A percentile compares a stretch with the other conserved stretches of the same genome.
phyloP scores from a whole-genome alignment of 1,139 yeast species.

The Taphrina communis region DNA sequence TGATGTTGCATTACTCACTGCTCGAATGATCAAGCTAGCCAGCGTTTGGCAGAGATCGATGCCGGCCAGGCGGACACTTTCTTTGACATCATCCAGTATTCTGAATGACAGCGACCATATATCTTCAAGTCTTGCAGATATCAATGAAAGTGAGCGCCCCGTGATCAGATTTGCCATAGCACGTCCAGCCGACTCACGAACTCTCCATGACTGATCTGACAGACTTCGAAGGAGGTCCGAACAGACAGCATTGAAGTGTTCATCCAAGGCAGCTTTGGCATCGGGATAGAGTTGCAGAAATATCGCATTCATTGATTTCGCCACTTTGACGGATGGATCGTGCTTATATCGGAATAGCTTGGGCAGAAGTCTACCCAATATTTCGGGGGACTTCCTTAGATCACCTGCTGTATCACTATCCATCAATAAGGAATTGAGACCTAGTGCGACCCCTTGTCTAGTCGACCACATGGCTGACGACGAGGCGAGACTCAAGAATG shows the following conservation, averaged over 20 bases:
- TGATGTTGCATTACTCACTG: slow-evolving; percentile 56
- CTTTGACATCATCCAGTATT: slow-evolving; percentile 91
- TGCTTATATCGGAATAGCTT: slow-evolving; percentile 81
- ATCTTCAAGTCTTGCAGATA: slow-evolving; percentile 61
- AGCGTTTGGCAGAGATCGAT: slow-evolving; percentile 68
- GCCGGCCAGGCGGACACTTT: slow-evolving; percentile 87
- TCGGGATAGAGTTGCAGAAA: slow-evolving; percentile 79
- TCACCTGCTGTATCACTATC: slow-evolving; percentile 74
- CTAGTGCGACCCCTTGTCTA: slow-evolving; percentile 91
- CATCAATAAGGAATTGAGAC: slow-evolving; percentile 82
- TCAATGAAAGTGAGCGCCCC: slow-evolving; percentile 59
- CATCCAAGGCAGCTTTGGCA: slow-evolving; percentile 61
- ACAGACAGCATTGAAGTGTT: slow-evolving; percentile 65
- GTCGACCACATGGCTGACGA: slow-evolving; percentile 91
- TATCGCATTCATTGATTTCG: slow-evolving; percentile 83
- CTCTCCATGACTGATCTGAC: slow-evolving; percentile 91
- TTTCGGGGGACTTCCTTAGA: slow-evolving; percentile 60
- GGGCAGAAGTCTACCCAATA: slow-evolving; percentile 72
- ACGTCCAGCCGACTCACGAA: slow-evolving; percentile 82
- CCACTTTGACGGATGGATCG: slow-evolving; percentile 80
- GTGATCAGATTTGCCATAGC: slow-evolving; percentile 77
- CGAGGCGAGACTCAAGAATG: slow-evolving; percentile 90
- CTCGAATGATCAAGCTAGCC: slow-evolving; percentile 66
- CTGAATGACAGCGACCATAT: slow-evolving; percentile 91
- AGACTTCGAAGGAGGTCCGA: slow-evolving; percentile 70